A percentile compares a stretch with the other conserved stretches of the same genome.
Conservation (phyloP, 257 asterid species). For the Solanum ossicruentum region DNA sequence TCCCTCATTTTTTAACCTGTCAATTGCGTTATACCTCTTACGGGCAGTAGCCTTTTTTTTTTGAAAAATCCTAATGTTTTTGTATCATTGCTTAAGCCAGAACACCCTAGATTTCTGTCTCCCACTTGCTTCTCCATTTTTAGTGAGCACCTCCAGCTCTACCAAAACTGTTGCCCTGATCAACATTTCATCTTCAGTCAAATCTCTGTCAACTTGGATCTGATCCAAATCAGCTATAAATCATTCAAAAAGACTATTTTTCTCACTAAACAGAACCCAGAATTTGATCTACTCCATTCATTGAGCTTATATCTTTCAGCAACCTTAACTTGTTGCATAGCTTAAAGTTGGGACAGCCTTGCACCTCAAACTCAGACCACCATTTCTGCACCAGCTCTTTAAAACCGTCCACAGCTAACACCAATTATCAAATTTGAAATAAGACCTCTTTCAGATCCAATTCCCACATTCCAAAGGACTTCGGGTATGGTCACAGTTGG, state of each 20-base stretch:
- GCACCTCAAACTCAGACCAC: background rate
- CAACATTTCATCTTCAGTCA: background rate
- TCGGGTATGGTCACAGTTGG: background rate
- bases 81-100: background rate
- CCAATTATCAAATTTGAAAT: background rate
- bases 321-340: background rate
- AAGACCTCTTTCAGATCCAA: background rate
- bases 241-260: background rate
- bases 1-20: background rate
- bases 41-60: background rate
- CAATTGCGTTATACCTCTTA: background rate
- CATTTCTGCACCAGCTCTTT: background rate
- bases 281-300: background rate
- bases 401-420: background rate
- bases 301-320: background rate
- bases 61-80: background rate
- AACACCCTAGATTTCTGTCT: background rate
- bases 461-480: background rate
- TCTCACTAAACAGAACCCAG: background rate
- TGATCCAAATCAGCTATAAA: background rate
- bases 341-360: background rate
- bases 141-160: background rate
- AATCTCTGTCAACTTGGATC: background rate
- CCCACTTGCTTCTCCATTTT: background rate
- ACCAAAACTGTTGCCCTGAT: background rate